Evolutionary conservation across 176 grass and related monocot genomes (phyloP).

Genomic region (Puccinellia tenuiflora): DNA sequence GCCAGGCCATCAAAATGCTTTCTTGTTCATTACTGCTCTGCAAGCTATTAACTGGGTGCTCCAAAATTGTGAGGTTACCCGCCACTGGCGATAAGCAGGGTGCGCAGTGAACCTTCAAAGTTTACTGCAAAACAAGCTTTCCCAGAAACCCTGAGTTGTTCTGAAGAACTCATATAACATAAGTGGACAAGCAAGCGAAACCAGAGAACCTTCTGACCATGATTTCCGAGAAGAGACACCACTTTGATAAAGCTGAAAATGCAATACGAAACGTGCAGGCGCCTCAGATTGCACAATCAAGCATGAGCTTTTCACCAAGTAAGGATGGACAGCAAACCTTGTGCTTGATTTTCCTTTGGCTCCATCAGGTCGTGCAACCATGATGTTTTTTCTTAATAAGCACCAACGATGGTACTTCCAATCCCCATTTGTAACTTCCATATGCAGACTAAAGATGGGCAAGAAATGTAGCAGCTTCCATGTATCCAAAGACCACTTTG

Average conservation of each 20-base stretch:
- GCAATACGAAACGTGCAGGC: background rate
- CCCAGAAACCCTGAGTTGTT: background rate
- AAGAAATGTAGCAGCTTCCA: background rate
- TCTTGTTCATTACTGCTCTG: constrained; percentile 13
- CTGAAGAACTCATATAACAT: background rate
- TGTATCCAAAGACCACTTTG: background rate
- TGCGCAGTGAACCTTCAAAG: constrained; percentile 7
- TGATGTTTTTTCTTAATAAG: constrained; percentile 7
- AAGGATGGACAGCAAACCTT: constrained; percentile 7
- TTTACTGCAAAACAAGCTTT: background rate
- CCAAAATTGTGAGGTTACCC: background rate
- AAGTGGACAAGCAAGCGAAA: background rate
- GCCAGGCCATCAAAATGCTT: constrained; percentile 19
- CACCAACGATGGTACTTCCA: background rate
- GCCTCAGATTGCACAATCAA: background rate
- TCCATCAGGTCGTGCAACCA: background rate
- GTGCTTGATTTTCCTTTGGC: background rate
- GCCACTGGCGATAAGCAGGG: background rate
- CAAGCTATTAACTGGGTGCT: background rate
- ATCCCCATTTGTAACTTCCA: background rate
- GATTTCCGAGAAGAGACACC: background rate
- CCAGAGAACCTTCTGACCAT: background rate
- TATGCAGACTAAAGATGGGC: background rate
- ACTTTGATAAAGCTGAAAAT: background rate
- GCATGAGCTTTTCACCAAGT: background rate